Conservation (phyloP, 208 protist species). For the Acanthamoeba divionensis region DNA sequence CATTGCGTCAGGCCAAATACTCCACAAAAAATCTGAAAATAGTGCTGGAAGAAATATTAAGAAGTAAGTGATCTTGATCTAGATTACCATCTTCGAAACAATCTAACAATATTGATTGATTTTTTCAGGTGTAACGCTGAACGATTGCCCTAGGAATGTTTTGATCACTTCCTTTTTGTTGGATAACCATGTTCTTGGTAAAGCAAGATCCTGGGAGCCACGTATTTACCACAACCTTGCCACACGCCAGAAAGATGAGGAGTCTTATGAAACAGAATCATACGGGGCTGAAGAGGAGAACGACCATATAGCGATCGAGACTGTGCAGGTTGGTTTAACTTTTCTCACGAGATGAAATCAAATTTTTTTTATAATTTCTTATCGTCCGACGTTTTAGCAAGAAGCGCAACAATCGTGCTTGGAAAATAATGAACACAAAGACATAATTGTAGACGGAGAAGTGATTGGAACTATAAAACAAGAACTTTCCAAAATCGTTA, state of each 20-base stretch:
- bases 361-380: too few relatives aligned
- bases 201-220: not conserved
- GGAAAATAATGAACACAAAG: too few relatives aligned
- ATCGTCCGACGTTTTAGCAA: too few relatives aligned
- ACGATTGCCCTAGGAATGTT: not conserved
- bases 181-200: not conserved
- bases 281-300: too few relatives aligned
- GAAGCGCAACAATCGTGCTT: too few relatives aligned
- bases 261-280: not conserved
- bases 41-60: not conserved
- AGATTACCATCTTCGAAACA: not conserved
- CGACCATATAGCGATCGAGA: too few relatives aligned
- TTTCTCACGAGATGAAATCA: too few relatives aligned
- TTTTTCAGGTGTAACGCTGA: not conserved
- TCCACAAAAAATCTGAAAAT: not conserved
- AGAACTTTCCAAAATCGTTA: too few relatives aligned
- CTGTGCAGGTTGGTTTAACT: too few relatives aligned
- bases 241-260: not conserved
- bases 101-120: not conserved
- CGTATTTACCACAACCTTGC: slow-evolving; percentile 48
- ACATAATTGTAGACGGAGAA: too few relatives aligned
- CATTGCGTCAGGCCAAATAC: slow-evolving; percentile 26
- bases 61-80: not conserved
- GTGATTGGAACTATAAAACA: too few relatives aligned
- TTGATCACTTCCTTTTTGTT: not conserved